Conservation (phyloP, 805 yeast species). For the Cyberlindnera veronae region DNA sequence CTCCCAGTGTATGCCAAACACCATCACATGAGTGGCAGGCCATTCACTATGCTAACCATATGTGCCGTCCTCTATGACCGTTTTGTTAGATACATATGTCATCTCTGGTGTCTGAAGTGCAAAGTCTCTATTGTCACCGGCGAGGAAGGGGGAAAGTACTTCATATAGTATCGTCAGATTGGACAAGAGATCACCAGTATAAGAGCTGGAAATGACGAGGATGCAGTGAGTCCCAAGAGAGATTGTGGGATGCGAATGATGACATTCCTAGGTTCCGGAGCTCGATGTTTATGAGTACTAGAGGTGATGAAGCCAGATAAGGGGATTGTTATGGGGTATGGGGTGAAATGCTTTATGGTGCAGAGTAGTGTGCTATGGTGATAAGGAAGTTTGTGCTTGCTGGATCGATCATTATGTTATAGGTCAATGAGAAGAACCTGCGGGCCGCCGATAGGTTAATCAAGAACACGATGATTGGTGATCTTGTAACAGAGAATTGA, state of each 20-base stretch:
- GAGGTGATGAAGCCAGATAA: slow-evolving; percentile 63
- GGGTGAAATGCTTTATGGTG: not conserved
- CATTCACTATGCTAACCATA: slow-evolving; percentile 20
- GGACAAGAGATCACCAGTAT: slow-evolving; percentile 84
- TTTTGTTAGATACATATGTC: slow-evolving; percentile 13
- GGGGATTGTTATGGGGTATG: slow-evolving; percentile 25
- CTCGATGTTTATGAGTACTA: slow-evolving; percentile 58
- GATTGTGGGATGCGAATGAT: slow-evolving; percentile 67
- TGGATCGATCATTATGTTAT: not conserved
- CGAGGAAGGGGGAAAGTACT: slow-evolving; percentile 7
- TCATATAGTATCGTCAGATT: slow-evolving; percentile 55
- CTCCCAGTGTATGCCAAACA: slow-evolving; percentile 27
- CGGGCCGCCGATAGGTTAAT: slow-evolving; percentile 10
- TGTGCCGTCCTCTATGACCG: slow-evolving; percentile 21
- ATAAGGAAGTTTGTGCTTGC: slow-evolving; percentile 2
- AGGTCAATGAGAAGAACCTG: slow-evolving; percentile 15
- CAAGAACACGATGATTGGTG: slow-evolving; percentile 9
- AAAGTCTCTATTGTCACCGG: slow-evolving; percentile 3
- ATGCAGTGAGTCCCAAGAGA: slow-evolving; percentile 80
- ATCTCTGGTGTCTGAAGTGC: slow-evolving; percentile 19
- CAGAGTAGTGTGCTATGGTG: not conserved
- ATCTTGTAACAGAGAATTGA: slow-evolving; percentile 1
- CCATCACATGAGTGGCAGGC: slow-evolving; percentile 24
- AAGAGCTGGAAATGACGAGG: slow-evolving; percentile 91
- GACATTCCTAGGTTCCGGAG: slow-evolving; percentile 58